These are phyloP conservation scores for Acer campestre DNA, from an alignment of 345 rosid genomes.

Conservation along the genomic window DNA sequence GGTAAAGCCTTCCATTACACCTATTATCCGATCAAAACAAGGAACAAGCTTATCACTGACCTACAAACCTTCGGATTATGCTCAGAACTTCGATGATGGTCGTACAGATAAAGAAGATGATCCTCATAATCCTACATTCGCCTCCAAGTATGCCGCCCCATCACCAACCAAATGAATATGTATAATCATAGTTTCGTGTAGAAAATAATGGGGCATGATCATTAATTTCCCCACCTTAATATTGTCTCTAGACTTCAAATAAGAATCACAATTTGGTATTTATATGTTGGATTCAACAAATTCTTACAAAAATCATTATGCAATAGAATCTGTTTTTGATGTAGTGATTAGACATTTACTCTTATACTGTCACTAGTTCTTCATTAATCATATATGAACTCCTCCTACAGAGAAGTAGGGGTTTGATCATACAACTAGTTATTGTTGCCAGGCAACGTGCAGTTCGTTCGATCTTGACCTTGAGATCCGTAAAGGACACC, in stretches of 20 bases:
- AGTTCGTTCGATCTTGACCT: slow-evolving; percentile 34
- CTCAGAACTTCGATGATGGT: not conserved
- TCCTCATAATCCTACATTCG: not conserved
- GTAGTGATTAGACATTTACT: not conserved
- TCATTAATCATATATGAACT: not conserved
- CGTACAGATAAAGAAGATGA: not conserved
- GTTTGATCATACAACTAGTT: not conserved
- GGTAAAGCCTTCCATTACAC: too few species aligned
- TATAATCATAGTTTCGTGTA: not conserved
- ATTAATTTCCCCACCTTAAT: not conserved
- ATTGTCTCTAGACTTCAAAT: not conserved
- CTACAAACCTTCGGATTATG: not conserved
- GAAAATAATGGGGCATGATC: not conserved
- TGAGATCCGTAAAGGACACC: slow-evolving; percentile 35
- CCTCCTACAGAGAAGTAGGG: not conserved
- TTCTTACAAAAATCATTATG: not conserved
- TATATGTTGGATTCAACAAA: too few species aligned
- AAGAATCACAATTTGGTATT: too few species aligned
- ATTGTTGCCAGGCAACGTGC: slow-evolving; percentile 14
- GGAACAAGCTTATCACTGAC: not conserved
- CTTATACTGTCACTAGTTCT: not conserved
- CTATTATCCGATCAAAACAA: not conserved
- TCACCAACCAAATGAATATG: not conserved
- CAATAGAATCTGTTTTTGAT: not conserved
- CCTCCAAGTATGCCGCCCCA: not conserved